A percentile compares a stretch with the other conserved stretches of the same genome.
phyloP scores from a whole-genome alignment of 495 filamentous ascomycete species.

The Bacidia rubella region DNA sequence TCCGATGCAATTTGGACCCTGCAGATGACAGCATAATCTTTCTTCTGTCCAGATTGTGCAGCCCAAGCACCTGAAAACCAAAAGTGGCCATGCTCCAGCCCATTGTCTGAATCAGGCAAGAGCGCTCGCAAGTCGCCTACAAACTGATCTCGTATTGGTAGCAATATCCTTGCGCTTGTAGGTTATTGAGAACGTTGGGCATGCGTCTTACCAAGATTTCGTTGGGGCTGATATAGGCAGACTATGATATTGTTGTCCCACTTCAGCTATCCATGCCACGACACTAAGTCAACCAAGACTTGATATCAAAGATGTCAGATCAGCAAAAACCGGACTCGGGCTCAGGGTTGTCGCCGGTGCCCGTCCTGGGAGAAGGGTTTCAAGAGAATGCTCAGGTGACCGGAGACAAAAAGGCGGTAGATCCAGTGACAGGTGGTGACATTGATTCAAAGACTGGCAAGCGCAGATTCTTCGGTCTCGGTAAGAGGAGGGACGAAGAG shows the following conservation, averaged over 20 bases:
- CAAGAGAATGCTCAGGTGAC: slow-evolving; percentile 12
- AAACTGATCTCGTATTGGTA: not conserved
- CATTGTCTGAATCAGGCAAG: not conserved
- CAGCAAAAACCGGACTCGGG: slow-evolving; percentile 7
- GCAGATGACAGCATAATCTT: too few species aligned
- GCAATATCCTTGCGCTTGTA: not conserved
- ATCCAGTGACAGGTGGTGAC: slow-evolving; percentile 8
- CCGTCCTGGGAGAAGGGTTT: slow-evolving; percentile 23
- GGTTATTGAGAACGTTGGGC: not conserved
- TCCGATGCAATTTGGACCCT: too few species aligned
- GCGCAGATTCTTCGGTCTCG: slow-evolving; percentile 44
- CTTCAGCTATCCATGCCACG: not conserved
- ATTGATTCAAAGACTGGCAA: slow-evolving; percentile 18
- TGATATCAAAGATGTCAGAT: slow-evolving; percentile 13
- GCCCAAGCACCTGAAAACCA: too few species aligned
- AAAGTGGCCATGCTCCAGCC: not conserved
- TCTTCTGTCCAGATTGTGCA: too few species aligned
- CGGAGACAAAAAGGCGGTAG: slow-evolving; percentile 14
- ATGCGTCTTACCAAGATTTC: too few species aligned
- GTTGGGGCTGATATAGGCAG: too few species aligned
- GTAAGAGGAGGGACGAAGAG: slow-evolving; percentile 50
- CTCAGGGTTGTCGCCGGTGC: slow-evolving; percentile 6
- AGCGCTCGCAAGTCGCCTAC: slow-evolving; percentile 1
- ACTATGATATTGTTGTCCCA: not conserved
- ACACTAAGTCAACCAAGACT: slow-evolving; percentile 14